These are phyloP conservation scores for Fusarium odoratissimum DNA, from an alignment of 2,329 filamentous ascomycete genomes.

Conservation along the genomic window DNA sequence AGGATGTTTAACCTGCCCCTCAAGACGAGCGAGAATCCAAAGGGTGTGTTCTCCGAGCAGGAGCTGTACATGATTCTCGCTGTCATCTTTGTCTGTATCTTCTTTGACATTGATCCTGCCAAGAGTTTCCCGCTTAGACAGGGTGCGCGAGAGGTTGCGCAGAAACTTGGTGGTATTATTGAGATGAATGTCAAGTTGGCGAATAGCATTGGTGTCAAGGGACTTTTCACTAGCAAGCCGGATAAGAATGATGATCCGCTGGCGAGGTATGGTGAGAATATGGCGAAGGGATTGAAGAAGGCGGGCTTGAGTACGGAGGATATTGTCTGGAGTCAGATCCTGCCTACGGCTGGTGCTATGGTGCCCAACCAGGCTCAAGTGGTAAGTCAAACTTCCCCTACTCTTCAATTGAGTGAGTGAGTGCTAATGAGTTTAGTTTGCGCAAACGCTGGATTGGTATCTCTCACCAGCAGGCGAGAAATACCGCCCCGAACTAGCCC, in stretches of 20 bases:
- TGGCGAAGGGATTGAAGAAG: slow-evolving; percentile 74
- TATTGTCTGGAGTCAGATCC: slow-evolving; percentile 76
- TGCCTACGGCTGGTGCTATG: slow-evolving; percentile 74
- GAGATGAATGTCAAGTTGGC: slow-evolving; percentile 73
- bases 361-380: slow-evolving; percentile 78
- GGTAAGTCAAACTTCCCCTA: slow-evolving; percentile 52
- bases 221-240: slow-evolving; percentile 62
- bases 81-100: slow-evolving; percentile 73
- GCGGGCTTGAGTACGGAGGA: slow-evolving; percentile 71
- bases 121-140: slow-evolving; percentile 74
- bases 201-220: slow-evolving; percentile 54
- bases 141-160: slow-evolving; percentile 66
- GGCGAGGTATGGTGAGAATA: slow-evolving; percentile 71
- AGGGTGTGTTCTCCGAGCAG: slow-evolving; percentile 66
- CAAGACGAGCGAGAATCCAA: slow-evolving; percentile 70
- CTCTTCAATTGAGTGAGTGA: background rate
- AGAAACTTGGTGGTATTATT: slow-evolving; percentile 70
- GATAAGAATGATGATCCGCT: slow-evolving; percentile 66
- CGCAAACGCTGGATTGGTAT: slow-evolving; percentile 79
- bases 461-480: slow-evolving; percentile 66
- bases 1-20: slow-evolving; percentile 74
- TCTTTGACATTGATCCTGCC: slow-evolving; percentile 73
- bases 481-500: slow-evolving; percentile 70
- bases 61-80: slow-evolving; percentile 72
- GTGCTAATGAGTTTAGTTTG: slow-evolving; percentile 63